Evolutionary conservation across 371 early-diverging fungal genomes (phyloP).

Genomic region (Actinomortierella wolfii): DNA sequence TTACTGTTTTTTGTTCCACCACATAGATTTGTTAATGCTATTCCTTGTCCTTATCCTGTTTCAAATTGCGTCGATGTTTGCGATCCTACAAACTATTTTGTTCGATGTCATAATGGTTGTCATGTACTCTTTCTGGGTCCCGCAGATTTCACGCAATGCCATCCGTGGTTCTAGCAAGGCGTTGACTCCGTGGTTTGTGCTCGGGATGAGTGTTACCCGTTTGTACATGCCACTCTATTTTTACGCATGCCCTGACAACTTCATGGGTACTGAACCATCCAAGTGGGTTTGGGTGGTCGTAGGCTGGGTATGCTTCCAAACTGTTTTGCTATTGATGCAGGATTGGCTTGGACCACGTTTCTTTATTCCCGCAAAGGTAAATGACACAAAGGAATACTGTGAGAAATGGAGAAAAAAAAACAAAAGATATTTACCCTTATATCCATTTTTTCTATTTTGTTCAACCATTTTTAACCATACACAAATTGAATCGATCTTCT

Average conservation of each 20-base stretch:
- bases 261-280: constrained; percentile 58
- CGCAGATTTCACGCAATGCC: constrained; percentile 75
- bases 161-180: constrained; percentile 66
- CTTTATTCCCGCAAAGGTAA: constrained; percentile 72
- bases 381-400: neutral
- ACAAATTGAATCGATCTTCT: neutral
- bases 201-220: constrained; percentile 66
- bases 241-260: constrained; percentile 64
- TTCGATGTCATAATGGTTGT: constrained; percentile 53
- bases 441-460: neutral
- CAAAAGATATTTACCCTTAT: neutral
- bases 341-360: constrained; percentile 75
- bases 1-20: no score
- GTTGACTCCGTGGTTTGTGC: constrained; percentile 61
- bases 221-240: constrained; percentile 70
- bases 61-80: no score
- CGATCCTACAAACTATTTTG: constrained; percentile 60
- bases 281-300: constrained; percentile 59
- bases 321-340: constrained; percentile 65
- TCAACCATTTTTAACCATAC: no score
- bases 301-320: constrained; percentile 65
- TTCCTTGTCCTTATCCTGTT: no score
- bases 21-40: no score
- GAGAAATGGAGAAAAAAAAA: neutral
- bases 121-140: constrained; percentile 80